Evolutionary conservation across 192 early-diverging fungal genomes (phyloP).

Genomic region (Chytriomyces hyalinus): DNA sequence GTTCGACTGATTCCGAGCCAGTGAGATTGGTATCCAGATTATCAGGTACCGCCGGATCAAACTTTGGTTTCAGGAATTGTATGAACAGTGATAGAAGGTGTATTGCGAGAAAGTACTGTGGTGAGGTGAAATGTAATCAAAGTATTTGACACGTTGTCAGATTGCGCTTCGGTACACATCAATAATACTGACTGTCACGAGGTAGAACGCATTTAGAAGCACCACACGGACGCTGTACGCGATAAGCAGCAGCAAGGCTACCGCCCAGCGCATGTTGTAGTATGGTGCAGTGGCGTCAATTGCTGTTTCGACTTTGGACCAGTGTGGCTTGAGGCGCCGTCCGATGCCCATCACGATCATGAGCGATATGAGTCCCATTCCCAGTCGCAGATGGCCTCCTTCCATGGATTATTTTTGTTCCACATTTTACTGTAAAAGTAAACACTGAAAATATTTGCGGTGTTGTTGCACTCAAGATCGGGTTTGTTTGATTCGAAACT

Average conservation of each 20-base stretch:
- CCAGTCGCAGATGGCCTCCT: too few relatives aligned
- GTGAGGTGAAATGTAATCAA: neutral
- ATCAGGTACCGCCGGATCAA: constrained; percentile 74
- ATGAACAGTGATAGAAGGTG: constrained; percentile 94
- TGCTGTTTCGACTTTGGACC: neutral
- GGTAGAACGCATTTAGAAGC: neutral
- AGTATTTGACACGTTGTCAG: neutral
- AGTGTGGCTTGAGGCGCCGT: too few relatives aligned
- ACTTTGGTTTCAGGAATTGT: constrained; percentile 95
- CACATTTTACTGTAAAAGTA: too few relatives aligned
- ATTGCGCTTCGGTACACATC: neutral
- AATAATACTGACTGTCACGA: neutral
- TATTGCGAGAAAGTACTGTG: constrained; percentile 86
- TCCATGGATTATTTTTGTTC: too few relatives aligned
- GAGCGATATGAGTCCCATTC: too few relatives aligned
- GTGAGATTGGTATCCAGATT: constrained; percentile 67
- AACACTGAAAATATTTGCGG: too few relatives aligned
- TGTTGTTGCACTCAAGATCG: too few relatives aligned
- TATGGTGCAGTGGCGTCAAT: neutral
- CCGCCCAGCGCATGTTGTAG: neutral
- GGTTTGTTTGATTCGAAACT: too few relatives aligned
- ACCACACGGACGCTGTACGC: neutral
- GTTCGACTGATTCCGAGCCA: constrained; percentile 60
- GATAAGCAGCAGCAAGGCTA: neutral
- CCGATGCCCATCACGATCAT: too few relatives aligned